Evolutionary conservation across 2,329 filamentous ascomycete genomes (phyloP), one percentile per base, ranked within the genome.

Genomic region (Penicillium vulpinum): DNA sequence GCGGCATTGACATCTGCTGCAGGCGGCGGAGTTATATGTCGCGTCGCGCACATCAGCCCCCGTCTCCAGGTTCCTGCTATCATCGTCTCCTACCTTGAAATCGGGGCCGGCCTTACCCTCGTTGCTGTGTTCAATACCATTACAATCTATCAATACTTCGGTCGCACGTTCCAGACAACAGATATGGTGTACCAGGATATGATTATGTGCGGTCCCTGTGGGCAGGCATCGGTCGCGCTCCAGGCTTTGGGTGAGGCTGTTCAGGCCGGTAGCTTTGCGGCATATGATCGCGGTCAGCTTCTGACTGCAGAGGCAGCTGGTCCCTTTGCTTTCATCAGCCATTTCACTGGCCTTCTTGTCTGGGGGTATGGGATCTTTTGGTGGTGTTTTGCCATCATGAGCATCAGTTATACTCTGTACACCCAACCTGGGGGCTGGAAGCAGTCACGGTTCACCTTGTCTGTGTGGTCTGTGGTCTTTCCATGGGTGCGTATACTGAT

Each of bases 351-450:
- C 0, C 50, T 80, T 29, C 43, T 77, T 16, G 62, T 67, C n/a
- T 77, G 74, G 70, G 77, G 76, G 0, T 71, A 74, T 44, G 73
- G 69, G 0, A 70, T 73, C 4, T 76, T 79, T 38, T 79, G 76
- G 76, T 76, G 75, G 72, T 57, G 64, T n/a, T 74, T 79, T 56
- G 73, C 75, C 2, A 61, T 75, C 8, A 56, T 73, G 36, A 71
- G 73, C 49, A 74, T 75, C 29, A 33, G 59, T 15, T 67, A 73
- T 62, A 67, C 66, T 7, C 38, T 69, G 6, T 38, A 64, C 1
- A 54, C 47, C 43, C 66, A 67, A 61, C 59, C 59, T 15, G 58
- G 61, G 0, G 64, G 64, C 13, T 58, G 53, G 54, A 51, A 62
- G 41, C 47, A 55, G 11, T 63, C 69, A 7, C 57, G 46, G 1